Evolutionary conservation across 2,329 filamentous ascomycete species (phyloP).

Genomic region (Penicillium occitanis): DNA sequence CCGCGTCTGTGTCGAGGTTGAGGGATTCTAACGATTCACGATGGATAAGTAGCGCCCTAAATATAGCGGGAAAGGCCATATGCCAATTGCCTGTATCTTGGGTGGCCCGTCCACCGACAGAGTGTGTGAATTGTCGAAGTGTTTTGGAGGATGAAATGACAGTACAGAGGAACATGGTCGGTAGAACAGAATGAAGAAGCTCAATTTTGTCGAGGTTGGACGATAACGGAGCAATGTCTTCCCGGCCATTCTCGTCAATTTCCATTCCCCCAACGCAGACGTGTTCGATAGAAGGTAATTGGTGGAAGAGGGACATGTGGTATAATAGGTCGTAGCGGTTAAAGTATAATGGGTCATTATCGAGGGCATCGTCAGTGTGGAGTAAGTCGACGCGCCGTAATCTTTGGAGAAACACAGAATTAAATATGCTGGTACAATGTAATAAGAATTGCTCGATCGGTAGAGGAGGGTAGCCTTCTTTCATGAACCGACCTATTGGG

Average conservation of each 20-base stretch:
- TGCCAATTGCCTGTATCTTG: slow-evolving; percentile 19
- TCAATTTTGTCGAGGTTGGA: slow-evolving; percentile 19
- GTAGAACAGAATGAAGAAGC: slow-evolving; percentile 19
- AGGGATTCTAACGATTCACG: slow-evolving; percentile 19
- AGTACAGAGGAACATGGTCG: slow-evolving; percentile 22
- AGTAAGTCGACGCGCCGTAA: slow-evolving; percentile 19
- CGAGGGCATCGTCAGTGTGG: slow-evolving; percentile 19
- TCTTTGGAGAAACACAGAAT: slow-evolving; percentile 8
- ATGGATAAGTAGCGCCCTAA: slow-evolving; percentile 19
- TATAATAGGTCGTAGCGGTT: slow-evolving; percentile 21
- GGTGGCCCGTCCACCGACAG: slow-evolving; percentile 19
- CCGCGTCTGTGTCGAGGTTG: slow-evolving; percentile 20
- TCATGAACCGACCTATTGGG: slow-evolving; percentile 18
- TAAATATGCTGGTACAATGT: slow-evolving; percentile 4
- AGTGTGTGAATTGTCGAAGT: slow-evolving; percentile 18
- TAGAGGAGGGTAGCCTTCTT: slow-evolving; percentile 12
- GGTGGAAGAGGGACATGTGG: slow-evolving; percentile 21
- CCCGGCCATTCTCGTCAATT: slow-evolving; percentile 20
- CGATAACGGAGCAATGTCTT: slow-evolving; percentile 18
- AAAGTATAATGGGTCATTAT: slow-evolving; percentile 20
- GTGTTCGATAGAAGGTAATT: slow-evolving; percentile 18
- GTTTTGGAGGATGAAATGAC: slow-evolving; percentile 18
- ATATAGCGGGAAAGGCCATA: slow-evolving; percentile 20
- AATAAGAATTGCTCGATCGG: slow-evolving; percentile 20
- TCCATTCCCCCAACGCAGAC: slow-evolving; percentile 21